Conservation (phyloP, 2,329 filamentous ascomycete genomes). For the Cercospora beticola region DNA sequence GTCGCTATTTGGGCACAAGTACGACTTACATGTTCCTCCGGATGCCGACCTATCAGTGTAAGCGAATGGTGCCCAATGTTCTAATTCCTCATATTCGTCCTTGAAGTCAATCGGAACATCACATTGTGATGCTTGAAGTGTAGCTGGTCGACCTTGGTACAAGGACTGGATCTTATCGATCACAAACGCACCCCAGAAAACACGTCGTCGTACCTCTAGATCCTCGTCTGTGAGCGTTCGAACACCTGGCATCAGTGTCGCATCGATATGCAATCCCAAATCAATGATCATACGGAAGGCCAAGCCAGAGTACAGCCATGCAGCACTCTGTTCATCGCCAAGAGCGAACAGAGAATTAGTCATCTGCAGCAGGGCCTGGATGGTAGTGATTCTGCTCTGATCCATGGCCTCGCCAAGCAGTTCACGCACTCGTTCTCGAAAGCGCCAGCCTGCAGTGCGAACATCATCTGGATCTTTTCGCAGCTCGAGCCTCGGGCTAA, state of each 20-base stretch:
- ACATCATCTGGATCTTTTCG: slow-evolving; percentile 49
- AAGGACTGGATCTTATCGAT: slow-evolving; percentile 56
- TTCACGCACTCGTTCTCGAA: slow-evolving; percentile 48
- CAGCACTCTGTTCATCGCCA: slow-evolving; percentile 52
- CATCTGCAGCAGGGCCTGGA: slow-evolving; percentile 56
- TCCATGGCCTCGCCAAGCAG: slow-evolving; percentile 49
- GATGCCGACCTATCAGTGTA: slow-evolving; percentile 11
- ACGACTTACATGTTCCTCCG: slow-evolving; percentile 1
- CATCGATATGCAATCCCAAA: slow-evolving; percentile 53
- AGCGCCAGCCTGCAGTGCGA: slow-evolving; percentile 51
- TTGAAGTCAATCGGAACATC: slow-evolving; percentile 51
- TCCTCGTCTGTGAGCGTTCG: slow-evolving; percentile 48
- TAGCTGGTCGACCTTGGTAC: slow-evolving; percentile 53
- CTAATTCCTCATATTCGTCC: slow-evolving; percentile 55
- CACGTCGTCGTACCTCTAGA: slow-evolving; percentile 47
- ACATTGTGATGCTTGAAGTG: slow-evolving; percentile 48
- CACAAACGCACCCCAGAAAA: slow-evolving; percentile 49
- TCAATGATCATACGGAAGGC: slow-evolving; percentile 59
- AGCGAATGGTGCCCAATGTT: slow-evolving; percentile 51
- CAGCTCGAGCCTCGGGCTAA: slow-evolving; percentile 48
- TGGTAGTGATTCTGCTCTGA: slow-evolving; percentile 54
- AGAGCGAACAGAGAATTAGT: slow-evolving; percentile 53
- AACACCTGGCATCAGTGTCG: slow-evolving; percentile 34
- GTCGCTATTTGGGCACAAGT: background rate
- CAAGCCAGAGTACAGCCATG: slow-evolving; percentile 60